These are phyloP conservation scores for Elongisporangium undulatum DNA, from an alignment of 352 stramenopile genomes.

Conservation along the genomic window DNA sequence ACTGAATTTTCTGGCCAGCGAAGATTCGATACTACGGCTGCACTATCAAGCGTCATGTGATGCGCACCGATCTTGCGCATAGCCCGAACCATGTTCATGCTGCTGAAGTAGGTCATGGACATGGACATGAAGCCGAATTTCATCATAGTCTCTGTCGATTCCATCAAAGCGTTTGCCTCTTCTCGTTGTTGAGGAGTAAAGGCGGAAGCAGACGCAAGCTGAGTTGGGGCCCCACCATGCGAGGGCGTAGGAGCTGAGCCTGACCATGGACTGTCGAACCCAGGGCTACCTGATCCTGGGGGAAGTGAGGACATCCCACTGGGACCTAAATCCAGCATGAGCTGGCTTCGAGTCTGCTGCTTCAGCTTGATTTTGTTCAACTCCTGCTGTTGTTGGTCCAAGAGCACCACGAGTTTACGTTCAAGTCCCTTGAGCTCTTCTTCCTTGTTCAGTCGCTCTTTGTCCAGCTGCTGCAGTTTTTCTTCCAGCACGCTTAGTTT, in stretches of 20 bases:
- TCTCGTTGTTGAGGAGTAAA: constrained; percentile 84
- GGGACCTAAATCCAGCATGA: constrained; percentile 35
- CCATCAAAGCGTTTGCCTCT: constrained; percentile 89
- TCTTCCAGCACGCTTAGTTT: constrained; percentile 83
- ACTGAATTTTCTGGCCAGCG: constrained; percentile 51
- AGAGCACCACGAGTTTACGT: constrained; percentile 91
- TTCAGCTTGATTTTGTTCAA: constrained; percentile 70
- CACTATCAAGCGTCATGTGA: constrained; percentile 88
- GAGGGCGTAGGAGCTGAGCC: constrained; percentile 5
- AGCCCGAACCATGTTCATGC: constrained; percentile 96
- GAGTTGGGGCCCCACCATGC: constrained; percentile 1
- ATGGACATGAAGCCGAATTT: constrained; percentile 99
- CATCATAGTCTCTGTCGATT: constrained; percentile 97
- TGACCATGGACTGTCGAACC: constrained; percentile 20
- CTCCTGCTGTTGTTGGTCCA: constrained; percentile 94
- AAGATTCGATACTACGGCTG: constrained; percentile 52
- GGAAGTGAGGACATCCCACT: constrained; percentile 2
- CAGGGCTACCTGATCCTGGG: constrained; percentile 8
- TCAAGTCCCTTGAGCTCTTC: constrained; percentile 92
- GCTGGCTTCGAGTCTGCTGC: constrained; percentile 41
- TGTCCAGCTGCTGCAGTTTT: constrained; percentile 85
- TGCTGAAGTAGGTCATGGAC: constrained; percentile 97
- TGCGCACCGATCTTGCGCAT: constrained; percentile 93
- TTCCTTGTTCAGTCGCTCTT: constrained; percentile 86
- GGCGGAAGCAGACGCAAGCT: constrained; percentile 10